Evolutionary conservation across 441 rosid species (phyloP).

Genomic region (Syzygium malaccense): DNA sequence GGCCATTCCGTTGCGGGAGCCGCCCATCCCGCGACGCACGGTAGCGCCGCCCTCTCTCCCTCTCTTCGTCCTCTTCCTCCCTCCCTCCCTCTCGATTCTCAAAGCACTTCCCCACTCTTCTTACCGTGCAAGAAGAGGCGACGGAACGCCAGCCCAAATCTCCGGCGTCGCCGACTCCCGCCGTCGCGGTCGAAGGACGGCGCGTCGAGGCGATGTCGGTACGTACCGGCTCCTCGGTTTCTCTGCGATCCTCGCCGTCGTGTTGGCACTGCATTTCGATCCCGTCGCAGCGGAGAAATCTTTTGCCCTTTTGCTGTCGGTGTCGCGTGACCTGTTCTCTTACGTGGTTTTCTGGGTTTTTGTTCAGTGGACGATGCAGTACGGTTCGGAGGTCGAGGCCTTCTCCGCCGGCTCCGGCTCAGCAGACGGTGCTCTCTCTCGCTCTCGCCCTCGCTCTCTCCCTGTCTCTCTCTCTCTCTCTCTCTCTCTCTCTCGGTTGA

Average conservation of each 20-base stretch:
- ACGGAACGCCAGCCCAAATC: background rate
- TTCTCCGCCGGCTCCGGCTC: background rate
- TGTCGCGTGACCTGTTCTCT: background rate
- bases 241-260: background rate
- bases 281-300: background rate
- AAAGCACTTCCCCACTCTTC: background rate
- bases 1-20: background rate
- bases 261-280: background rate
- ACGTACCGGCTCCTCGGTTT: background rate
- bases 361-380: background rate
- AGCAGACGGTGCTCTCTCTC: background rate
- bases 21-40: background rate
- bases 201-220: background rate
- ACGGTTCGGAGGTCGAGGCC: background rate
- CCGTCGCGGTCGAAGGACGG: background rate
- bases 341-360: background rate
- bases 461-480: background rate
- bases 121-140: background rate
- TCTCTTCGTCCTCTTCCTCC: background rate
- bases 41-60: background rate
- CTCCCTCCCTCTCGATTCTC: too few species aligned
- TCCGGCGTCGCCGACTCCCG: background rate
- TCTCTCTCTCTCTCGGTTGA: background rate
- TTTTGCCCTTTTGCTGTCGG: background rate
- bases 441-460: background rate